Base-by-base conservation (phyloP, 805 yeast genomes). In the Metschnikowia rubicola region DNA sequence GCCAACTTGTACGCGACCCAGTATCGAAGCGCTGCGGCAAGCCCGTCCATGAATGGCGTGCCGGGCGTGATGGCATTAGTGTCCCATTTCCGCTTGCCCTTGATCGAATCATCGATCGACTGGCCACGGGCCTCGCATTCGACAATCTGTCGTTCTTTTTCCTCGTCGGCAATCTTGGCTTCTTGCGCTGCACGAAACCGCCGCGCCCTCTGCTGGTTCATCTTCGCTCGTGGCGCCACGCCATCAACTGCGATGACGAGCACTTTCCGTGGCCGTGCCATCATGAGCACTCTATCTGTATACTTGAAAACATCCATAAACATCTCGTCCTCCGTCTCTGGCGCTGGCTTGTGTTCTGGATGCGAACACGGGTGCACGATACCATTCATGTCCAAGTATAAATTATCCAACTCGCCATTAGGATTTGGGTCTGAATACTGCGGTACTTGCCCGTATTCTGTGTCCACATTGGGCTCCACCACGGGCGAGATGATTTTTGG, bases 331-430 rank as follows among this genome's bases (percentile, higher is more conserved):
- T 94, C 99, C 0, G 92, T 90, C 57, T 84, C 95, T 10, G 99
- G 99, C 0, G 99, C 85, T 0, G 97, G 96, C 56, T 85, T 85
- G 56, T 92, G 87, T 61, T 92, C 99, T 0, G 99, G 99, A 66
- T 94, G 99, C 2, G 97, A 86, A 74, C 98, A 94, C 1, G 99
- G 99, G 72, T 94, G 99, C 4, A 94, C 99, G 61, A 94, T 94
- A 73, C 98, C 99, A 64, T 94, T 94, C 99, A 94, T 94, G 69
- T 94, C 99, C 53, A 94, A 73, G 63, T 94, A 94, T 42, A 94
- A 67, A 63, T 94, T 94, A 64, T 94, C 98, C 40, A 90, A 70
- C 68, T 94, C 99, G 28, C 98, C 99, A 67, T 94, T 94, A 3
- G 96, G 96, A 64, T 94, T 94, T 10, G 94, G 84, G 43, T 81